Conservation (phyloP, 768 basidiomycete genomes). For the Daedaleopsis nitida region DNA sequence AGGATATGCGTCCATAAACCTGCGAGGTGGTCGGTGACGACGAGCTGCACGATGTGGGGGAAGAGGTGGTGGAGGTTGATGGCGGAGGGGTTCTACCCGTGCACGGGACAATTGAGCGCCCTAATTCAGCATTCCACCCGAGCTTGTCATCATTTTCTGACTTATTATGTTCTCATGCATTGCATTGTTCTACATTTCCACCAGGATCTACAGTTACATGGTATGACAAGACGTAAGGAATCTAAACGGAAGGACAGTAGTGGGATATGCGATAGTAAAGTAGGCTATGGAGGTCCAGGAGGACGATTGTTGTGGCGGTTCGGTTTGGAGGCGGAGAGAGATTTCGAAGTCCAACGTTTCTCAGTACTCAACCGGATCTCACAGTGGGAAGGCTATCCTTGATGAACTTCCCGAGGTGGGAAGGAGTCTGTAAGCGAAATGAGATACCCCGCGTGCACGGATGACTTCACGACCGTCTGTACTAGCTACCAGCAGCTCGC, state of each 20-base stretch:
- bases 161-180: neutral
- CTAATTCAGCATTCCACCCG: conserved; percentile 6
- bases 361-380: no score
- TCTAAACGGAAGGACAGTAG: no score
- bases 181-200: neutral
- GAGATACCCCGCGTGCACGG: no score
- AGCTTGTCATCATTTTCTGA: neutral
- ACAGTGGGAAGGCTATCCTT: no score
- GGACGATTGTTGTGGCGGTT: neutral
- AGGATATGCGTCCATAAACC: conserved; percentile 49
- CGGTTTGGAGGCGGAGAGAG: neutral
- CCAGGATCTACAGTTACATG: no score
- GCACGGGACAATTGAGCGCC: neutral
- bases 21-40: conserved; percentile 12
- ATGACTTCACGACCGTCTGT: no score
- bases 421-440: no score
- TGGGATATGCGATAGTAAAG: neutral
- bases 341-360: no score
- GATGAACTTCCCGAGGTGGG: no score
- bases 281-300: neutral
- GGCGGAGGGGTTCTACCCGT: conserved; percentile 2
- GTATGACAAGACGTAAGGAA: no score
- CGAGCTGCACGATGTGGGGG: neutral
- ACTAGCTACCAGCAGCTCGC: no score
- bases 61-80: conserved; percentile 19